These are phyloP conservation scores for Fusarium longipes DNA, from an alignment of 2,329 filamentous ascomycete species.

Conservation along the genomic window DNA sequence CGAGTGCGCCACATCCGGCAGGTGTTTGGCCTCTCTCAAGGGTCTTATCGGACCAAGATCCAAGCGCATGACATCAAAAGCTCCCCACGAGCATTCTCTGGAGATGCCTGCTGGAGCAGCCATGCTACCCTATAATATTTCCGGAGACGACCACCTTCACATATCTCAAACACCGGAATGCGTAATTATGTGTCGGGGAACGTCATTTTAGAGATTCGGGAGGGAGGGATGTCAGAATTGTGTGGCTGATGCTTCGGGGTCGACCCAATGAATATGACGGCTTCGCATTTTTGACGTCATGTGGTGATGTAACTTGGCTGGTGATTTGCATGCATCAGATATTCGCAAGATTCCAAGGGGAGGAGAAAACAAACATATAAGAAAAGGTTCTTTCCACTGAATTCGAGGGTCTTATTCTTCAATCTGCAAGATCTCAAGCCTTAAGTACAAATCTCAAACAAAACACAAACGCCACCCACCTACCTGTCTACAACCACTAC, in stretches of 20 bases:
- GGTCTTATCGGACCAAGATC: conserved; percentile 24
- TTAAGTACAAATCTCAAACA: neutral
- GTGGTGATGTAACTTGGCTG: conserved; percentile 17
- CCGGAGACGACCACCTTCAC: conserved; percentile 12
- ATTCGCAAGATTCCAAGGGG: conserved; percentile 13
- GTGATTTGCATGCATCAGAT: conserved; percentile 24
- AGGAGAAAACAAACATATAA: conserved; percentile 19
- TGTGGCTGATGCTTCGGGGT: conserved; percentile 29
- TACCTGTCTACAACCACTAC: neutral
- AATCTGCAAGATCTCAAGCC: conserved; percentile 8
- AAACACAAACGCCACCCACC: neutral
- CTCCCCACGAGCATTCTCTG: conserved; percentile 1
- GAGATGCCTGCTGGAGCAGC: conserved; percentile 25
- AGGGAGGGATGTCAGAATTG: conserved; percentile 26
- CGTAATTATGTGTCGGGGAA: conserved; percentile 38
- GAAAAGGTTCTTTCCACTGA: conserved; percentile 9
- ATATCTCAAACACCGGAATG: conserved; percentile 23
- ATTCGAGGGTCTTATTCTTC: neutral
- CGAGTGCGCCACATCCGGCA: conserved; percentile 11
- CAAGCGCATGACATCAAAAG: conserved; percentile 33
- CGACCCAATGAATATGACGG: conserved; percentile 20
- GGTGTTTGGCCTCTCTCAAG: conserved; percentile 22
- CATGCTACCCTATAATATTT: conserved; percentile 25
- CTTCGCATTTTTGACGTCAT: conserved; percentile 42
- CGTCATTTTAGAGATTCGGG: conserved; percentile 38